Evolutionary conservation across 2,329 filamentous ascomycete genomes (phyloP).

Genomic region (Daldinia sp.): DNA sequence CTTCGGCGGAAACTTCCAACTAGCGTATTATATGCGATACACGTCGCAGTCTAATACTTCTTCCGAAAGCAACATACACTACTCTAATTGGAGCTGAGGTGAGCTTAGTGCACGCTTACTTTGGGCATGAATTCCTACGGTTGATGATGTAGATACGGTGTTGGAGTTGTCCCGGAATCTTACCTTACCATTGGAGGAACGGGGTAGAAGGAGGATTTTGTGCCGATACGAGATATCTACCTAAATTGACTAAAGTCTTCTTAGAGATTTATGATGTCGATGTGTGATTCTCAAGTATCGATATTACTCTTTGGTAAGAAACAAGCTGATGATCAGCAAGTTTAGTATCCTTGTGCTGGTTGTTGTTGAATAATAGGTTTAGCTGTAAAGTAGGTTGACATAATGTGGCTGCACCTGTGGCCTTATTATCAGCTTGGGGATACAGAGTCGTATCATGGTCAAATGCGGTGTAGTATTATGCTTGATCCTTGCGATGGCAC

Average conservation of each 20-base stretch:
- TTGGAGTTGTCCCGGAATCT: background rate
- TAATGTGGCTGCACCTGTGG: slow-evolving; percentile 11
- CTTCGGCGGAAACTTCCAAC: background rate
- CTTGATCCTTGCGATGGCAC: slow-evolving; percentile 3
- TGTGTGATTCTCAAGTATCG: background rate
- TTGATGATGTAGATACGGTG: background rate
- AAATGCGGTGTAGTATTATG: slow-evolving; percentile 17
- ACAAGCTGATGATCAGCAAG: background rate
- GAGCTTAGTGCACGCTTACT: slow-evolving; percentile 4
- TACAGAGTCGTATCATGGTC: slow-evolving; percentile 14
- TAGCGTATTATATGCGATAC: background rate
- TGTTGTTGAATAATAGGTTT: slow-evolving; percentile 7
- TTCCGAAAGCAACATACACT: background rate
- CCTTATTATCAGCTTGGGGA: slow-evolving; percentile 8
- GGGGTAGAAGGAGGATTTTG: slow-evolving; percentile 13
- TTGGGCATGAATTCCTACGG: slow-evolving; percentile 16
- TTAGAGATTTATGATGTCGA: background rate
- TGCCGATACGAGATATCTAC: slow-evolving; percentile 19
- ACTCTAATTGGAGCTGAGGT: background rate
- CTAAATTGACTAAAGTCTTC: slow-evolving; percentile 2
- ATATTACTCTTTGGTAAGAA: slow-evolving; percentile 8
- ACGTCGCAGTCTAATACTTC: background rate
- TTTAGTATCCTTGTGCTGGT: slow-evolving; percentile 2
- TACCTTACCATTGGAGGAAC: slow-evolving; percentile 7
- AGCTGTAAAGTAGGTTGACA: slow-evolving; percentile 11